Evolutionary conservation across 2,329 filamentous ascomycete genomes (phyloP), one percentile per base, ranked within the genome.

Genomic region (Aspergillus ochraceus): DNA sequence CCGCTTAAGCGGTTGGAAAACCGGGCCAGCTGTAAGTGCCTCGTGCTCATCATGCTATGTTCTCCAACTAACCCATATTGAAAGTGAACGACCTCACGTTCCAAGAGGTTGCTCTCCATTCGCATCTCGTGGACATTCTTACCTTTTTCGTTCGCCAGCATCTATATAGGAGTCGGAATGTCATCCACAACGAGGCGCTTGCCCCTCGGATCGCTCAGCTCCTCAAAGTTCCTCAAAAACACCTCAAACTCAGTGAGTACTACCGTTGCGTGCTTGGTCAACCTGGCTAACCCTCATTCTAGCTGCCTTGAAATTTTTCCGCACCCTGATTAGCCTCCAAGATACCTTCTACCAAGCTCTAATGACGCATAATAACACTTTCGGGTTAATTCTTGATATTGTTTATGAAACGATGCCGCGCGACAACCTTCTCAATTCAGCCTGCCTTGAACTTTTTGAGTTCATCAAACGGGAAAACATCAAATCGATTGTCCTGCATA

Each of bases 121-220:
- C 88, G 20, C 95, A 97, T 73, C 81, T 99, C 54, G 90, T 97
- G 57, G 95, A 99, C 72, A 91, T 97, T 29, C 83, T 98, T 54
- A 93, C 90, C 73, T 98, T 96, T 79, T 97, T 97, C 74, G 88
- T 97, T 64, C 88, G 93, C 46, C 91, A 96, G 71, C 94, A 98
- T 76, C 85, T 90, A 46, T 88, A 91, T 69, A 88, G 92, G 67
- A 93, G 90, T 79, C 95, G 96, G 75, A 90, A 88, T 70, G 97
- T 97, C 71, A 89, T 98, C 26, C 81, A 96, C 63, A 86, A 86
- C 11, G 87, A 97, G 75, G 88, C 90, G 59, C 82, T 98, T 49
- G 87, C 90, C 8, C 84, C 88, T 62, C 87, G 93, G 46, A 88
- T 97, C 61, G 88, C 89, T 52, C 92, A 96, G 74, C 84, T 99